phyloP scores from a whole-genome alignment of 352 stramenopile genomes.

The Phytophthora nicotianae region DNA sequence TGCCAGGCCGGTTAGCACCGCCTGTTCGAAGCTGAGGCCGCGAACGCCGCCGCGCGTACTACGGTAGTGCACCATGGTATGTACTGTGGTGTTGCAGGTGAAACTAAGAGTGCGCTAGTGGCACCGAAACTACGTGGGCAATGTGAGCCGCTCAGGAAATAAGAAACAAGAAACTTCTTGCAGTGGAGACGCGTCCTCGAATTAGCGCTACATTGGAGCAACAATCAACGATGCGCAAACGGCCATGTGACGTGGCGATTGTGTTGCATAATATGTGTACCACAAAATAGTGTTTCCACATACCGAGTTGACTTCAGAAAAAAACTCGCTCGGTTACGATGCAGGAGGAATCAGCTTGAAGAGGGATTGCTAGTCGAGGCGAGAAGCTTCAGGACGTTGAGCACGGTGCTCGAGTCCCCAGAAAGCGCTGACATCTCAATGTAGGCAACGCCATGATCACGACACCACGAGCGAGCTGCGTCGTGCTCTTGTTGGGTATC shows the following conservation, averaged over 20 bases:
- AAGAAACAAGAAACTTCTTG: conserved; percentile 32
- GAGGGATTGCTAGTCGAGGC: neutral
- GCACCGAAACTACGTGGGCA: neutral
- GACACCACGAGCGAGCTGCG: conserved; percentile 25
- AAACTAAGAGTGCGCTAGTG: conserved; percentile 14
- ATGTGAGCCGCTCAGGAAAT: neutral
- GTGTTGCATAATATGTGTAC: conserved; percentile 6
- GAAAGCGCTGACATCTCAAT: conserved; percentile 24
- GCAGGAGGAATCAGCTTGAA: too few relatives aligned
- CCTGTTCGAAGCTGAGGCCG: conserved; percentile 85
- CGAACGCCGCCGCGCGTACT: conserved; percentile 84
- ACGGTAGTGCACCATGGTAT: conserved; percentile 80
- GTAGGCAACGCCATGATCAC: conserved; percentile 16
- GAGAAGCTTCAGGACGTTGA: conserved; percentile 32
- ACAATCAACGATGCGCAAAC: conserved; percentile 23
- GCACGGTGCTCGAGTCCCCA: conserved; percentile 6
- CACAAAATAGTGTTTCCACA: conserved; percentile 8
- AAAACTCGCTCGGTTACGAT: too few relatives aligned
- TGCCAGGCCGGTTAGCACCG: conserved; percentile 87
- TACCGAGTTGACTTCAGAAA: too few relatives aligned
- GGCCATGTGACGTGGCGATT: neutral
- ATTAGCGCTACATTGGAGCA: conserved; percentile 5
- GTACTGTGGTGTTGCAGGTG: neutral
- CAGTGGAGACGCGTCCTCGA: conserved; percentile 11
- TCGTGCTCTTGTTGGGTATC: conserved; percentile 5